A percentile compares a stretch with the other conserved stretches of the same genome.
These are phyloP conservation scores for Mycena haematopus DNA, from an alignment of 768 basidiomycete species.

Conservation along the genomic window DNA sequence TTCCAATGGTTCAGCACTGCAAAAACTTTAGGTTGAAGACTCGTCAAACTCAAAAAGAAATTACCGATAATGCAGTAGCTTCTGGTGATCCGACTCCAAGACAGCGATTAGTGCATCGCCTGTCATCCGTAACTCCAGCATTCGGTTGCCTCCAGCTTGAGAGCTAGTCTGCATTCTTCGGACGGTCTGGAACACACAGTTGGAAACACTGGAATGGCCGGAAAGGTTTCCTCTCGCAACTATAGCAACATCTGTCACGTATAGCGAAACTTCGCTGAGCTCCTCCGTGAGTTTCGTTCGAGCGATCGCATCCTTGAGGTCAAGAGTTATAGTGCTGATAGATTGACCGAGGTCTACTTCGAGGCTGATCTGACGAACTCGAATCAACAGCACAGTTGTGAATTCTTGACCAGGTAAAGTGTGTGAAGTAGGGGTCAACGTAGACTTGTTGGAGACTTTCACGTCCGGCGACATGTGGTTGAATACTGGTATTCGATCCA, in stretches of 20 bases:
- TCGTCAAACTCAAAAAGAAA: constrained; percentile 32
- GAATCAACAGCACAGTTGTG: constrained; percentile 68
- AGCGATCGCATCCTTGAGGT: constrained; percentile 66
- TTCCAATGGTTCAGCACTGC: constrained; percentile 78
- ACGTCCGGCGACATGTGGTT: constrained; percentile 42
- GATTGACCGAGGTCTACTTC: constrained; percentile 87
- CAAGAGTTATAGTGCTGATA: constrained; percentile 74
- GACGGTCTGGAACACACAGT: constrained; percentile 78
- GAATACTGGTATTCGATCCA: constrained; percentile 85
- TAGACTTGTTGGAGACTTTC: constrained; percentile 33
- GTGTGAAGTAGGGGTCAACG: constrained; percentile 28
- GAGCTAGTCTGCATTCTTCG: constrained; percentile 56
- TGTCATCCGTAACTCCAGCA: constrained; percentile 78
- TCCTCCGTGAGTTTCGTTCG: constrained; percentile 70
- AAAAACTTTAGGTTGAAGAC: constrained; percentile 4
- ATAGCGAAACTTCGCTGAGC: constrained; percentile 67
- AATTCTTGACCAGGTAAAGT: constrained; percentile 48
- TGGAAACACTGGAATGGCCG: constrained; percentile 68
- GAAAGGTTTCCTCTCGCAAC: constrained; percentile 77
- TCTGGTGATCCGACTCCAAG: constrained; percentile 80
- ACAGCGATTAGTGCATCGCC: constrained; percentile 71
- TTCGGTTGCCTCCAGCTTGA: constrained; percentile 48
- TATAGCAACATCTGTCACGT: constrained; percentile 68
- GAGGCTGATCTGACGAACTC: constrained; percentile 74
- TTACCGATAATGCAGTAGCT: constrained; percentile 77